Percentiles rank a stretch among this genome's conserved stretches.
Evolutionary conservation across 1,284 basidiomycete genomes (phyloP).

Genomic region (Golubevia pallescens): DNA sequence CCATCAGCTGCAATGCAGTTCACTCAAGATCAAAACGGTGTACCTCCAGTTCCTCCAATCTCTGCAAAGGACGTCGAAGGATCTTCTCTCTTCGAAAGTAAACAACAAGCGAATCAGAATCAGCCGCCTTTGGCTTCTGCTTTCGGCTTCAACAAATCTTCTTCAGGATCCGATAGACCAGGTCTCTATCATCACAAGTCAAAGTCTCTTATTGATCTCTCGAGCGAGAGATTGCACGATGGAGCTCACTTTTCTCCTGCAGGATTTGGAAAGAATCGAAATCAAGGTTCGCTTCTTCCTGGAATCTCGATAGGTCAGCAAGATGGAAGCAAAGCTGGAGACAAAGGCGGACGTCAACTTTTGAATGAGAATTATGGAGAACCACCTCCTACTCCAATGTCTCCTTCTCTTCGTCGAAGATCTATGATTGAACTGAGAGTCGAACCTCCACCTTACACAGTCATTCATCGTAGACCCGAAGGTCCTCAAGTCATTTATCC

Average conservation of each 20-base stretch:
- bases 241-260: constrained; percentile 8
- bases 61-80: neutral
- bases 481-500: constrained; percentile 44
- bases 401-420: constrained; percentile 30
- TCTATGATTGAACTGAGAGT: constrained; percentile 55
- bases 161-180: constrained; percentile 15
- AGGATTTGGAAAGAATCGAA: neutral
- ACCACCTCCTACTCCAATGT: constrained; percentile 15
- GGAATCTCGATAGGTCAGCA: neutral
- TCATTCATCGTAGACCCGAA: constrained; percentile 50
- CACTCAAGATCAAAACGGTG: neutral
- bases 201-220: constrained; percentile 43
- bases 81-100: constrained; percentile 6
- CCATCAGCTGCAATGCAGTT: neutral
- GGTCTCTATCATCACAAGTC: constrained; percentile 51
- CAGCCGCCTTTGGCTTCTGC: constrained; percentile 7
- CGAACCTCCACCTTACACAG: constrained; percentile 48
- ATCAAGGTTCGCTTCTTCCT: neutral
- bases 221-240: constrained; percentile 15
- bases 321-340: constrained; percentile 1
- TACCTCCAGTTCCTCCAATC: constrained; percentile 1
- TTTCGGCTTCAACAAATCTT: constrained; percentile 8
- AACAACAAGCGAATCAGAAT: constrained; percentile 5
- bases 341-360: constrained; percentile 14
- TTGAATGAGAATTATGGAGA: constrained; percentile 17